Conservation (phyloP, 73 alveolate genomes). For the Paraurostyla sp. region DNA sequence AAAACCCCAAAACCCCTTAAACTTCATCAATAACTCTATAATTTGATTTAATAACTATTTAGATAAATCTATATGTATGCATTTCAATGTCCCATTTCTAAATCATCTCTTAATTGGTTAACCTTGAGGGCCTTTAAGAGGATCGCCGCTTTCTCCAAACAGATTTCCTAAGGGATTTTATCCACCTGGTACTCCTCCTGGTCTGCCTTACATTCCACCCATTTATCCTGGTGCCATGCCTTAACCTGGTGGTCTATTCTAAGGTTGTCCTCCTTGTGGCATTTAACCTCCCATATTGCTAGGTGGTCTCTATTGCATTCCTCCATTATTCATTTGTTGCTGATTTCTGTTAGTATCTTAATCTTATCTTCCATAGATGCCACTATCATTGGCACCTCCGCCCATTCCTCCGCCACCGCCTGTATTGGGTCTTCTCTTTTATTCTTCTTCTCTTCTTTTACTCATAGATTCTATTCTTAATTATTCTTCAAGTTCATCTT, state of each 20-base stretch:
- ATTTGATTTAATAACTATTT: no score
- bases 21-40: no score
- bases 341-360: background rate
- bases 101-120: no score
- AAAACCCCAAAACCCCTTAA: no score
- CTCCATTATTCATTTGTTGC: background rate
- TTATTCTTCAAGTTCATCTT: conserved; percentile 56
- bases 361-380: background rate
- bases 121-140: conserved; percentile 13
- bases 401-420: background rate
- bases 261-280: conserved; percentile 9
- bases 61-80: no score
- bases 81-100: no score
- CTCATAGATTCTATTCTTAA: conserved; percentile 32
- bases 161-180: conserved; percentile 21
- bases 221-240: conserved; percentile 27
- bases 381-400: background rate
- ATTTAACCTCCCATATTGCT: conserved; percentile 20
- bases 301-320: background rate
- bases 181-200: background rate
- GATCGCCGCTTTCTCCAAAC: conserved; percentile 43
- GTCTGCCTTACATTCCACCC: no score
- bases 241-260: conserved; percentile 25
- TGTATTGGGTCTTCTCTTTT: conserved; percentile 12
- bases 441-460: conserved; percentile 31